A percentile compares a stretch with the other conserved stretches of the same genome.
Evolutionary conservation across 805 yeast species (phyloP).

Genomic region (Jamesozyma piceae): DNA sequence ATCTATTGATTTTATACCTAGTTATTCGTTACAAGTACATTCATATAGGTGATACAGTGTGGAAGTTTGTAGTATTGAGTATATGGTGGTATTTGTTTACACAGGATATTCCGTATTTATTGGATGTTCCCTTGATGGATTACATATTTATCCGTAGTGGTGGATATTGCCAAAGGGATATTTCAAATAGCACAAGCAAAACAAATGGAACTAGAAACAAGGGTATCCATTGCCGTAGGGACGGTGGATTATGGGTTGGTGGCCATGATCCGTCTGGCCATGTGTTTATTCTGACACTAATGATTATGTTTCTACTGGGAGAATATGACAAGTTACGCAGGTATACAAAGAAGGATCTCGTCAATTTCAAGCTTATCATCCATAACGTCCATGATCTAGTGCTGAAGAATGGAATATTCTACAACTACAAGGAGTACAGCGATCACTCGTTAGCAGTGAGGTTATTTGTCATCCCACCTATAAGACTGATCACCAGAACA

Average conservation of each 20-base stretch:
- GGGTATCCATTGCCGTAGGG: constrained; percentile 37
- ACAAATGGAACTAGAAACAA: background rate
- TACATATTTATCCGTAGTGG: constrained; percentile 71
- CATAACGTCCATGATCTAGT: background rate
- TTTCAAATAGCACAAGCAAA: constrained; percentile 10
- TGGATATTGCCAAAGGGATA: constrained; percentile 49
- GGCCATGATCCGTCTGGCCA: constrained; percentile 98
- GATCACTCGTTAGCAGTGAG: background rate
- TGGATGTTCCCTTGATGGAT: constrained; percentile 69
- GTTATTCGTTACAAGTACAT: constrained; percentile 8
- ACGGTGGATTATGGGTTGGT: constrained; percentile 65
- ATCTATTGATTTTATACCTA: constrained; percentile 28
- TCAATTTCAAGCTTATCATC: background rate
- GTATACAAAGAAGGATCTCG: background rate
- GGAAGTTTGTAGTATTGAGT: constrained; percentile 43
- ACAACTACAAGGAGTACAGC: background rate
- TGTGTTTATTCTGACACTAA: constrained; percentile 52
- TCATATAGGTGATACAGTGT: background rate
- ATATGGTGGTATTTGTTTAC: constrained; percentile 80
- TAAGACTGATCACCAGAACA: background rate
- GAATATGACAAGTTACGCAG: constrained; percentile 33
- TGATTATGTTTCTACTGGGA: constrained; percentile 45
- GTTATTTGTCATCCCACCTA: background rate
- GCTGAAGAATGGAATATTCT: background rate
- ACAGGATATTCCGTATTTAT: constrained; percentile 53